phyloP scores from a whole-genome alignment of 2,329 filamentous ascomycete genomes.

The Saccharata proteae region DNA sequence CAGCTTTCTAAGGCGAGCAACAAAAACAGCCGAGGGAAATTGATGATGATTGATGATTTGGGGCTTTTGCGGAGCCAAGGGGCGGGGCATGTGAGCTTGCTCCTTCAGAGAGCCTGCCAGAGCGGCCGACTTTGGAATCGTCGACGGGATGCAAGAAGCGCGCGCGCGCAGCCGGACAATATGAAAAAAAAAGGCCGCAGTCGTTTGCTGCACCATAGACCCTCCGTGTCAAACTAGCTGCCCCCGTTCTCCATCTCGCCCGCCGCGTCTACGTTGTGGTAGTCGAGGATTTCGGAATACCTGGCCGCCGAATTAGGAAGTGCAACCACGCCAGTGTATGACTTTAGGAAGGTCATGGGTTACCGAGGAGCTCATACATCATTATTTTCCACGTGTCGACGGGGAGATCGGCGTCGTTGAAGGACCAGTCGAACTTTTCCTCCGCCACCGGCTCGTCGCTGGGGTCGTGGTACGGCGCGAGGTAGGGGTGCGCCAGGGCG shows the following conservation, averaged over 20 bases:
- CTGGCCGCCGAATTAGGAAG: too few relatives aligned
- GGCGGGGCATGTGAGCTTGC: too few relatives aligned
- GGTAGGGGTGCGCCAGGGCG: conserved; percentile 82
- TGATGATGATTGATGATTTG: too few relatives aligned
- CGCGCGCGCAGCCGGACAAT: neutral
- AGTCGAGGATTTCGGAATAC: conserved; percentile 98
- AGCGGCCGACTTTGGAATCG: too few relatives aligned
- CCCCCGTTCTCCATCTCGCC: conserved; percentile 10
- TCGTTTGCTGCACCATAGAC: neutral
- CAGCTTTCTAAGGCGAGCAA: conserved; percentile 5
- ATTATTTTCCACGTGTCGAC: conserved; percentile 99
- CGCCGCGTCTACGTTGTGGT: conserved; percentile 72
- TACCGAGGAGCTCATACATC: conserved; percentile 62
- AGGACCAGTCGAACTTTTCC: conserved; percentile 99
- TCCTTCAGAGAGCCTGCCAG: too few relatives aligned
- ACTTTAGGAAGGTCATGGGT: too few relatives aligned
- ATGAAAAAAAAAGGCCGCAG: neutral
- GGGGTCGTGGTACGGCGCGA: conserved; percentile 92
- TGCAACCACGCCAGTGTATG: conserved; percentile 14
- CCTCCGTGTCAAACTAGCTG: conserved; percentile 6
- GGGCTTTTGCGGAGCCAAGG: too few relatives aligned
- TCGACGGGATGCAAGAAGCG: conserved; percentile 1
- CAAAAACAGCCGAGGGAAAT: conserved; percentile 4
- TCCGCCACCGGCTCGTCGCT: conserved; percentile 91
- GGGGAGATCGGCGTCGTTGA: conserved; percentile 93